Base-by-base conservation (phyloP, 176 grass and related monocot genomes). In the Zea luxurians region DNA sequence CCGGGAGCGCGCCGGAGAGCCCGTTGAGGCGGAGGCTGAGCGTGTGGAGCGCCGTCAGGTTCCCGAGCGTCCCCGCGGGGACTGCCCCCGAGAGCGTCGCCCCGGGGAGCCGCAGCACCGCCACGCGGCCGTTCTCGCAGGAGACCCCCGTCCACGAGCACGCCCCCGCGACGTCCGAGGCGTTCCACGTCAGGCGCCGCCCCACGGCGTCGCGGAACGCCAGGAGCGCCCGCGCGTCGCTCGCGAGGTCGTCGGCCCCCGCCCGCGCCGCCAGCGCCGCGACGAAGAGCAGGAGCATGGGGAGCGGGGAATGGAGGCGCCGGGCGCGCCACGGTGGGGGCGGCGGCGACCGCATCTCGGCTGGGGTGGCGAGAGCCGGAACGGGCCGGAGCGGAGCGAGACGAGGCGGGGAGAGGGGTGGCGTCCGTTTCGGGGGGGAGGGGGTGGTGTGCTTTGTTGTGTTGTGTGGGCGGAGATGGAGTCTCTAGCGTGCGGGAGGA, bases 11-110 rank as follows among this genome's bases (percentile, higher is more conserved):
- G 44, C 78, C 91, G 37, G 65, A 37, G 74, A 93, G 87, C 49
- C 49, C 73, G 78, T 93, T 93, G 78, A 76, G 38, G 70, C 91
- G 91, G 74, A 93, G 91, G 74, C 86, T 89, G 57, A 93, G 81
- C 4, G 84, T 87, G 11, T 65, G 64, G 7, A 93, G 87, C 37
- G 91, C 84, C 36, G 91, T 85, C 4, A 93, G 84, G 87, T 93
- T 93, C 9, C 91, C 87, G 9, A 93, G 68, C 9, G 91, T 67
- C 17, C 69, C 74, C 3, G 49, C 54, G 3, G 87, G 91, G 34
- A 93, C 59, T 4, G 37, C 0, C 1, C 91, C 91, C 0, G 70
- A 36, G 16, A 93, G 82, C 21, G 80, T 35, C 1, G 84, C 63
- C 17, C 50, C 87, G 0, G 91, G 91, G 2, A 93, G 91, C 42